Percentiles rank a stretch among this genome's conserved stretches.
Evolutionary conservation across 441 rosid genomes (phyloP).

Genomic region (Eutrema salsugineum): DNA sequence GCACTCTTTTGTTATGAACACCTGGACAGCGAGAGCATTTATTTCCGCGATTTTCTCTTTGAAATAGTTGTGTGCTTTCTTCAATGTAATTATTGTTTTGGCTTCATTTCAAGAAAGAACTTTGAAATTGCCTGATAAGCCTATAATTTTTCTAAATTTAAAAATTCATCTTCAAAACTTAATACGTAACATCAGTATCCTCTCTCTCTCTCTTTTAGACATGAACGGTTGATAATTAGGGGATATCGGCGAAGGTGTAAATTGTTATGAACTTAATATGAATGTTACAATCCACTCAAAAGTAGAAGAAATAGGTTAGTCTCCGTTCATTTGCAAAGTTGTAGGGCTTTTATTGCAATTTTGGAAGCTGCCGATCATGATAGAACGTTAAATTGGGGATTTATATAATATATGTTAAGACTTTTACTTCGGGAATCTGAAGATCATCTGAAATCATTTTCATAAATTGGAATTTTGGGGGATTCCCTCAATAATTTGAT

Average conservation of each 20-base stretch:
- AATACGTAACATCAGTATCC: background rate
- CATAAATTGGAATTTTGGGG: background rate
- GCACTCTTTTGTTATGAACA: background rate
- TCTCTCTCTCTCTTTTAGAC: background rate
- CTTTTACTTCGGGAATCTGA: background rate
- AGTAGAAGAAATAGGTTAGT: background rate
- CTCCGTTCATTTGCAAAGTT: background rate
- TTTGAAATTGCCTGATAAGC: background rate
- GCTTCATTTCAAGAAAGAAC: background rate
- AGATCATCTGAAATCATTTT: background rate
- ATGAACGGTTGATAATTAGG: background rate
- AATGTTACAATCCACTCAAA: background rate
- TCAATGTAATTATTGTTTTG: background rate
- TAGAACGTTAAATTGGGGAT: background rate
- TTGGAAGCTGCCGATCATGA: background rate
- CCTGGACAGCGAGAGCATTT: constrained; percentile 5
- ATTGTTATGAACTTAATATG: background rate
- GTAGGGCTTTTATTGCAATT: background rate
- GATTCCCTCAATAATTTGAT: background rate
- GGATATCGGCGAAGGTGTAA: background rate
- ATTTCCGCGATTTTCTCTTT: constrained; percentile 34
- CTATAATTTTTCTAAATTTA: background rate
- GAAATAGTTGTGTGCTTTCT: background rate
- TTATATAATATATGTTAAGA: background rate
- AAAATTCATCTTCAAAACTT: background rate